Percentiles rank a stretch among this genome's conserved stretches.
These are phyloP conservation scores for Solanum dulcamara DNA, from an alignment of 257 asterid genomes.

Conservation along the genomic window DNA sequence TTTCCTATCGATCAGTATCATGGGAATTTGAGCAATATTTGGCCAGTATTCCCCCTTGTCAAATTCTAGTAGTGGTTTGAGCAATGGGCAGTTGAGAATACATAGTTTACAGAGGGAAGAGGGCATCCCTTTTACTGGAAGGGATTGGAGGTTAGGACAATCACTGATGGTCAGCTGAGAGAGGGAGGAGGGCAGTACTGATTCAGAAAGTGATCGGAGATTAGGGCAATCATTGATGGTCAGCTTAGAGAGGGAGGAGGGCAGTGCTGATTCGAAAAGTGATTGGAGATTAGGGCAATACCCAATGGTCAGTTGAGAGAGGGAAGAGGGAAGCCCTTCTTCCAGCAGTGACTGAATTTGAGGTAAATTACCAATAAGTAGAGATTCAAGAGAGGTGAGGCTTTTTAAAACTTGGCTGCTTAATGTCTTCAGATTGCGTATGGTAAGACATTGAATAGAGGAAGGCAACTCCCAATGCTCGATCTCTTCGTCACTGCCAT, in stretches of 20 bases:
- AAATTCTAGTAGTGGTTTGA: neutral
- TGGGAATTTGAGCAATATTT: neutral
- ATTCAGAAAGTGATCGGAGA: neutral
- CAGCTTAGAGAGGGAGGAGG: neutral
- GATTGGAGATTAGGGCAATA: too few relatives aligned
- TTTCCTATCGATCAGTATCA: accelerated
- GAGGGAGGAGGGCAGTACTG: neutral
- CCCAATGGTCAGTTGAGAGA: neutral
- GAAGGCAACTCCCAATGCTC: neutral
- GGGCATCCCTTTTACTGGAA: neutral
- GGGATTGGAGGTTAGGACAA: neutral
- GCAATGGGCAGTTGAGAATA: neutral
- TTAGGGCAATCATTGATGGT: neutral
- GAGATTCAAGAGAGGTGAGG: neutral
- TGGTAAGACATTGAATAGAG: neutral
- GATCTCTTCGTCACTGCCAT: neutral
- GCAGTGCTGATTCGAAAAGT: neutral
- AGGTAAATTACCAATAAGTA: accelerated
- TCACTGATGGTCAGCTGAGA: accelerated
- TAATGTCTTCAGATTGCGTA: neutral
- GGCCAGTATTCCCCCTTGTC: neutral
- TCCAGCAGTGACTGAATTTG: neutral
- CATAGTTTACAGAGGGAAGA: neutral
- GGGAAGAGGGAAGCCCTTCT: neutral
- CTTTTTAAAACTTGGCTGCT: neutral